Conservation (phyloP, 371 early-diverging fungal species). For the Phascolomyces articulosus region DNA sequence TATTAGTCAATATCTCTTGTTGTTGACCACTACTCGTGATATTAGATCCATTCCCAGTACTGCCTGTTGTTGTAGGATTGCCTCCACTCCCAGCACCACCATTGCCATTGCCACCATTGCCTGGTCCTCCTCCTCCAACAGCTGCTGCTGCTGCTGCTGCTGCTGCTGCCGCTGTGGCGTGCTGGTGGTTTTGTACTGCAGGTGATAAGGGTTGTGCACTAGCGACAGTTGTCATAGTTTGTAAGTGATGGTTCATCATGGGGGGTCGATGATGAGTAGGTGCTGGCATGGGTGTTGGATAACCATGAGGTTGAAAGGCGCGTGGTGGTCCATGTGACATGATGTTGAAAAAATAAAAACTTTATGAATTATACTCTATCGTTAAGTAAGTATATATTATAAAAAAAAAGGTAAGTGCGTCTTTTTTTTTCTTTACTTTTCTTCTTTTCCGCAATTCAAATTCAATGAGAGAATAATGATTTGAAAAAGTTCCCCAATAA, state of each 20-base stretch:
- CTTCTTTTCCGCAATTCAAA: neutral
- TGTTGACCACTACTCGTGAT: neutral
- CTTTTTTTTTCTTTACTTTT: neutral
- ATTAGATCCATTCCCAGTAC: constrained; percentile 1
- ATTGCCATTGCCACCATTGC: too few species aligned
- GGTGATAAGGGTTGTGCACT: constrained; percentile 9
- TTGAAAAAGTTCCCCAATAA: too few species aligned
- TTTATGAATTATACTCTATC: too few species aligned
- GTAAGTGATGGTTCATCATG: constrained; percentile 4
- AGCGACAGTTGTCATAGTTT: constrained; percentile 8
- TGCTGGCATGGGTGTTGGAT: constrained; percentile 3
- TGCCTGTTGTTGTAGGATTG: neutral
- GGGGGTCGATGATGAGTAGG: constrained; percentile 7
- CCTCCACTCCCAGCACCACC: neutral
- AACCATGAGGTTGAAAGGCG: constrained; percentile 9
- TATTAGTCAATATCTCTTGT: neutral
- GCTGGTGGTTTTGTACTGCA: neutral
- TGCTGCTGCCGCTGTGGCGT: constrained; percentile 10
- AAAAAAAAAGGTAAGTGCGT: neutral
- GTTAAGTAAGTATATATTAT: too few species aligned
- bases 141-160: constrained; percentile 3
- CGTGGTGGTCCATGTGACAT: constrained; percentile 16
- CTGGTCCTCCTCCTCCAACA: neutral
- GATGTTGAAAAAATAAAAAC: neutral
- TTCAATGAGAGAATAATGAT: too few species aligned